Evolutionary conservation across 2,329 filamentous ascomycete genomes (phyloP), one percentile per base, ranked within the genome.

Genomic region (Trichoderma hamatum): DNA sequence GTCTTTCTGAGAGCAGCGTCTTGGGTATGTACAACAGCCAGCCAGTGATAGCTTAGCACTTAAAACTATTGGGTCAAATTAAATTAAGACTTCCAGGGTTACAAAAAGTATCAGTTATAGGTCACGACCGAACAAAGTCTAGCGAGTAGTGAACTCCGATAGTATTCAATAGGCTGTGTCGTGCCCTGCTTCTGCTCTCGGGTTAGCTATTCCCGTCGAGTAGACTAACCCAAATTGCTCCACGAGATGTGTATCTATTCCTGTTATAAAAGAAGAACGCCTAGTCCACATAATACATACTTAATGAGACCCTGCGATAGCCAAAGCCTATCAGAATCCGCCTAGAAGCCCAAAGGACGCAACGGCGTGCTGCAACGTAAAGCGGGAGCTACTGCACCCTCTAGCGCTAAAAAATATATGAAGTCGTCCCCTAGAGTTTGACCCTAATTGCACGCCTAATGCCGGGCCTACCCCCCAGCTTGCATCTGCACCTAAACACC

Each of bases 381-480:
- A n/a, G 64, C 54, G 52, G 64, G 64, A 46, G 28, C 64, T 67
- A 67, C 64, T 67, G 64, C 64, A 58, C 39, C 64, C 21, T 34
- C 43, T 49, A 56, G 39, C 59, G 59, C 60, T 36, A 62, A 62
- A 61, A 52, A n/a, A 60, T 30, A 5, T 5, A 30, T 21, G 21
- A 49, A 49, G 10, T 49, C 46, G n/a, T 26, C 32, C 34, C 60
- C 60, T 63, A 26, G 19, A 34, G 19, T 19, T 9, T 19, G 19
- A 21, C 30, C 60, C n/a, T n/a, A n/a, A n/a, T n/a, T n/a, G n/a
- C n/a, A n/a, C n/a, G n/a, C n/a, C 28, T 34, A 51, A 19, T 58
- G n/a, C 14, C 43, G 28, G 36, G 32, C 32, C 54, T 30, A 14
- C 5, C n/a, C 43, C 43, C 19, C 46, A 49, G 46, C 46, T 7